Conservation (phyloP, 192 early-diverging fungal species). For the Linnemannia zychae region DNA sequence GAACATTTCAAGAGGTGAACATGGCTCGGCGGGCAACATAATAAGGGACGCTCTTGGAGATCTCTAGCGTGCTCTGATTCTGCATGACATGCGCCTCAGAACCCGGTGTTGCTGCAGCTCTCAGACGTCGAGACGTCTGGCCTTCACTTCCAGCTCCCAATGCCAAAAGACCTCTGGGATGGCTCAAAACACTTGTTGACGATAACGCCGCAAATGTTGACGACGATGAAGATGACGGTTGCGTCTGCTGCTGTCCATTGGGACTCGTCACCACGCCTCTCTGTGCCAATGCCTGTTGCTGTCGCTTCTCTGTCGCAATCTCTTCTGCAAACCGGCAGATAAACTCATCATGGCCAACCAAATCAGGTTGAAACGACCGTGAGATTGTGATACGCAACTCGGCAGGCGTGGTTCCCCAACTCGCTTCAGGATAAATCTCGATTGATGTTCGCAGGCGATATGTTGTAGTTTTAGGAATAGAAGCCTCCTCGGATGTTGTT, state of each 20-base stretch:
- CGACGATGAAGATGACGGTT: background rate
- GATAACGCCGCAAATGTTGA: background rate
- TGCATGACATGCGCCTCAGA: slow-evolving; percentile 17
- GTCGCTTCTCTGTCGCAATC: slow-evolving; percentile 30
- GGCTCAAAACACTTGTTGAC: background rate
- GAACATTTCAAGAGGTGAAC: slow-evolving; percentile 1
- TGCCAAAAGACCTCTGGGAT: background rate
- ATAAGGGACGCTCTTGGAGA: slow-evolving; percentile 36
- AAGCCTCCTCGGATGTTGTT: background rate
- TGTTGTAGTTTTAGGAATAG: background rate
- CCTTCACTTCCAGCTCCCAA: background rate
- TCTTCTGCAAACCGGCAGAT: slow-evolving; percentile 54
- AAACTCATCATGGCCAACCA: slow-evolving; percentile 51
- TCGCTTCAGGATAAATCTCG: slow-evolving; percentile 44
- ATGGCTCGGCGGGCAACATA: slow-evolving; percentile 33
- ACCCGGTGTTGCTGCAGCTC: background rate
- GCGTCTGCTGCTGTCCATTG: background rate
- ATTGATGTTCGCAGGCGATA: slow-evolving; percentile 50
- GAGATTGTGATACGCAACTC: slow-evolving; percentile 42
- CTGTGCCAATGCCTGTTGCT: background rate
- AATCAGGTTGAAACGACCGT: slow-evolving; percentile 39
- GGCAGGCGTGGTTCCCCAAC: slow-evolving; percentile 31
- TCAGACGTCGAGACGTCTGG: background rate
- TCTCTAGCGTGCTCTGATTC: slow-evolving; percentile 47
- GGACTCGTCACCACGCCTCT: background rate